These are phyloP conservation scores for Dioszegia crocea DNA, from an alignment of 768 basidiomycete genomes.

Conservation along the genomic window DNA sequence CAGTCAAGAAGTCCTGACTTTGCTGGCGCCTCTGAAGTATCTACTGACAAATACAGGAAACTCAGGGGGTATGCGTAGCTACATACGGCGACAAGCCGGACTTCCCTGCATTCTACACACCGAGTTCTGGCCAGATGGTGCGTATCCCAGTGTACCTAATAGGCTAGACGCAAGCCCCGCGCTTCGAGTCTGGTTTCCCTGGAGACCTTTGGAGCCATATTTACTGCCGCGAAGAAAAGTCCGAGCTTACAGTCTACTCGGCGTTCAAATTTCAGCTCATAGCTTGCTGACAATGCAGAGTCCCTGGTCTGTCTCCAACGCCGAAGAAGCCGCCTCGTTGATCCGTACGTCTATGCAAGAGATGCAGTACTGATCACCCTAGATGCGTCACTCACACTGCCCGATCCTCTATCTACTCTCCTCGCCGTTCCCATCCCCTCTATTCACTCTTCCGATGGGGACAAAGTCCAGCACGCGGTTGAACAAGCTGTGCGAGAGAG, in stretches of 20 bases:
- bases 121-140: conserved; percentile 75
- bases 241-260: too few relatives aligned
- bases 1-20: not conserved
- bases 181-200: too few relatives aligned
- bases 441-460: conserved; percentile 64
- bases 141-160: conserved; percentile 7
- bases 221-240: too few relatives aligned
- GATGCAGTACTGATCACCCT: not conserved
- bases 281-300: conserved; percentile 55
- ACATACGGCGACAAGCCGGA: conserved; percentile 69
- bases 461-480: conserved; percentile 67
- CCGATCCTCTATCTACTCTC: conserved; percentile 69
- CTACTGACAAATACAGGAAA: conserved; percentile 61
- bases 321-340: conserved; percentile 65
- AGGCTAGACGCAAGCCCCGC: too few relatives aligned
- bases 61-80: conserved; percentile 85
- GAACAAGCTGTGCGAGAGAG: conserved; percentile 81
- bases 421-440: conserved; percentile 88
- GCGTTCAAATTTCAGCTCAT: too few relatives aligned
- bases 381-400: conserved; percentile 70
- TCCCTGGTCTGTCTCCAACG: conserved; percentile 69
- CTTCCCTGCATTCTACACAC: conserved; percentile 92
- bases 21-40: not conserved
- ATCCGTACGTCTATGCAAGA: conserved; percentile 13
- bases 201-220: too few relatives aligned